phyloP scores from a whole-genome alignment of 1,284 basidiomycete genomes.

The Pseudomicrostroma phylloplanum region DNA sequence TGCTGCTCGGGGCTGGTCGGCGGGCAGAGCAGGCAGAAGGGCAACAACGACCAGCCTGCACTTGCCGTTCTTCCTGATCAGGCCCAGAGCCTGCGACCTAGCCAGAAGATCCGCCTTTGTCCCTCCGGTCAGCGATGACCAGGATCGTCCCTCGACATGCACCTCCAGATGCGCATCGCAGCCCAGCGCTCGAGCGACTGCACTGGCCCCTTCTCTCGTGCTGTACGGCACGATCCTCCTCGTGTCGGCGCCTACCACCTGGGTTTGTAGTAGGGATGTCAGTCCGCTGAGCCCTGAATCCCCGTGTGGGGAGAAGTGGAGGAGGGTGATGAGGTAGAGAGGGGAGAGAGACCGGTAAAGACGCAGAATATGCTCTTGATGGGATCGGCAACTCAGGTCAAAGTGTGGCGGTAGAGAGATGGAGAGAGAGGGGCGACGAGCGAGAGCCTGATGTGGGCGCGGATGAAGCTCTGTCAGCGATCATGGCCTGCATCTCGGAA shows the following conservation, averaged over 20 bases:
- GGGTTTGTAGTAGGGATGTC: not conserved
- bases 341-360: slow-evolving; percentile 4
- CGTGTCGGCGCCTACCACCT: not conserved
- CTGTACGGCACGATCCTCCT: not conserved
- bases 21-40: no score
- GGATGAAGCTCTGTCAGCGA: no score
- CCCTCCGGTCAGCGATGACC: not conserved
- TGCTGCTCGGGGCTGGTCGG: no score
- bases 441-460: not conserved
- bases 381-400: no score
- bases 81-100: not conserved
- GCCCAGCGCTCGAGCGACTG: not conserved
- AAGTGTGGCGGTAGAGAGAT: not conserved
- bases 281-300: not conserved
- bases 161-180: slow-evolving; percentile 3
- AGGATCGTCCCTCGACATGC: not conserved
- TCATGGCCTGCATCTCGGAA: no score
- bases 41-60: not conserved
- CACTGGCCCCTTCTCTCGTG: not conserved
- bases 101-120: not conserved
- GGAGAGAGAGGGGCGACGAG: not conserved
- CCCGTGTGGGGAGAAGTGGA: not conserved
- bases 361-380: no score
- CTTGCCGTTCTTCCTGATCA: slow-evolving; percentile 3
- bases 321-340: not conserved